Base-by-base conservation (phyloP, 306 rosid species). In the Senna tora region DNA sequence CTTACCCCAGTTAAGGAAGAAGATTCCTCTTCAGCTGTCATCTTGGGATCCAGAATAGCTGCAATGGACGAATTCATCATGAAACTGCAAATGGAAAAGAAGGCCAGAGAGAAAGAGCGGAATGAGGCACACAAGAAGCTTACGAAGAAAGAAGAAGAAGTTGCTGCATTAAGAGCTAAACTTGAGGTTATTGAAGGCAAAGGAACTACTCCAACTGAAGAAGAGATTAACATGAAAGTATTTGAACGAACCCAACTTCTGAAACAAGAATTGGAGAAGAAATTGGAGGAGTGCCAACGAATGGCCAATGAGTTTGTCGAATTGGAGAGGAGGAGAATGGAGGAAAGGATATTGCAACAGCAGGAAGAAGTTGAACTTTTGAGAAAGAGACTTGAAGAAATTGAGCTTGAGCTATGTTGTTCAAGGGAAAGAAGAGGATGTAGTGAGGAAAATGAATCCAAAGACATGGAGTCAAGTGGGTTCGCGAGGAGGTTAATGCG, bases 241-340 rank as follows among this genome's bases (percentile, higher is more conserved):
- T 89, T 83, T 13, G 92, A 89, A 66, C 76, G 86, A 65, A 82
- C 96, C 50, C 79, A 80, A 75, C 69, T 69, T 81, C 66, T 95
- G 72, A 88, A 88, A 61, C 73, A 62, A n/a, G 96, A 91, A 82
- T 69, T 95, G 80, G 99, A 91, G 67, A 92, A 77, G 87, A 95
- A 88, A 83, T 74, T 95, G 83, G 92, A 87, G 56, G 97, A 90
- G 77, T 91, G 97, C 77, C 97, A 89, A 75, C 84, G 89, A 81
- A 89, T 92, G 88, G 92, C 97, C 2, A 88, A 85, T 65, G 93
- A 94, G 20, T 89, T 91, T 72, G 92, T 94, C 33, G 97, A 94
- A 78, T 19, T 86, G 68, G 98, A 94, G 79, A 86, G 95, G 81
- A 94, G 81, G 83, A 91, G 96, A 79, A 94, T 94, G 98, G 98